phyloP scores from a whole-genome alignment of 164 flowering plant species.

The Pachysandra terminalis region DNA sequence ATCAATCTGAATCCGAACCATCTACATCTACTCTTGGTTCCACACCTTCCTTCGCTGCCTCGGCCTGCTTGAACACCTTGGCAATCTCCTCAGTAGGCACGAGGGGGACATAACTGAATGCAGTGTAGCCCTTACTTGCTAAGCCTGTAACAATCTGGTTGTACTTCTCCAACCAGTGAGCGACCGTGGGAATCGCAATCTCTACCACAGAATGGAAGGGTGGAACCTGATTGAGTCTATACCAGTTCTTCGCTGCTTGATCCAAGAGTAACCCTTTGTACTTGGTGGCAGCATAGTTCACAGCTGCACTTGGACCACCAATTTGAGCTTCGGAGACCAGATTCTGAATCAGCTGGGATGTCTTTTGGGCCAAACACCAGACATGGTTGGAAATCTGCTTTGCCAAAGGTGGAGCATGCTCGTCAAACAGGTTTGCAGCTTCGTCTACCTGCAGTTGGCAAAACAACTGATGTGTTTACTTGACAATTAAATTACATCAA shows the following conservation, averaged over 20 bases:
- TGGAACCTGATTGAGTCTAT: constrained; percentile 24
- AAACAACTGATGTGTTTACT: too few relatives aligned
- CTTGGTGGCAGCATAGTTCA: constrained; percentile 28
- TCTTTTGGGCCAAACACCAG: constrained; percentile 20
- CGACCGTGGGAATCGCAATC: constrained; percentile 41
- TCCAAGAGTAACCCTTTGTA: constrained; percentile 28
- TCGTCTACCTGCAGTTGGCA: constrained; percentile 48
- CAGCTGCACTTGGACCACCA: constrained; percentile 44
- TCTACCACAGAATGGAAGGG: constrained; percentile 21
- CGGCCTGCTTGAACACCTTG: constrained; percentile 38
- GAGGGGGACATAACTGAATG: constrained; percentile 50
- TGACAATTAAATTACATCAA: too few relatives aligned
- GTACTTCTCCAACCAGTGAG: constrained; percentile 48
- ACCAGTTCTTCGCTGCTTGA: constrained; percentile 27
- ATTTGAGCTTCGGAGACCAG: constrained; percentile 34
- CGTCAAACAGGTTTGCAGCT: constrained; percentile 32
- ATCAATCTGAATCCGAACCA: too few relatives aligned
- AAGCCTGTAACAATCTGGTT: too few relatives aligned
- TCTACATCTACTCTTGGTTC: too few relatives aligned
- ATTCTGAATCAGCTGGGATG: constrained; percentile 26
- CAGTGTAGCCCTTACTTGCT: too few relatives aligned
- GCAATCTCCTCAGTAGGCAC: constrained; percentile 56
- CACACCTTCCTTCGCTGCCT: constrained; percentile 3
- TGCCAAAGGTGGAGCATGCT: constrained; percentile 49
- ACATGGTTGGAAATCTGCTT: constrained; percentile 31